Base-by-base conservation (phyloP, 1,284 basidiomycete species). In the Cutaneotrichosporon sp. region DNA sequence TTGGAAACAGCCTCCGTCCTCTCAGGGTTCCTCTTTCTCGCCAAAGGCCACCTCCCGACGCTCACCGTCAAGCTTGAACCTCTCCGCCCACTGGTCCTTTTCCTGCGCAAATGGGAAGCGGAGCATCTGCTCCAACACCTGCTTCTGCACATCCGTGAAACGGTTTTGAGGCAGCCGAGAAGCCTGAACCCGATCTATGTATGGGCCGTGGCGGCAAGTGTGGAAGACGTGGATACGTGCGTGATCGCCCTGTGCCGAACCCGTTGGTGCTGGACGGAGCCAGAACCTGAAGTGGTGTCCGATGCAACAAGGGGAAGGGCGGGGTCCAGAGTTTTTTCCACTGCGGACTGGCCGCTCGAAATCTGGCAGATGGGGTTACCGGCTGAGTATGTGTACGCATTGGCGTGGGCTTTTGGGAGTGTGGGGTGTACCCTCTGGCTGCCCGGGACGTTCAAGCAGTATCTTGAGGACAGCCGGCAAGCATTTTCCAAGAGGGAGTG, bases 31-130 rank as follows among this genome's bases (percentile, higher is more conserved):
- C 38, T 57, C 17, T 41, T 42, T 19, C 51, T 57, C 25, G 27
- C 41, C 2, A 46, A 45, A 17, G 41, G 48, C 27, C 39, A 31
- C 8, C 26, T 27, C 12, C 35, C 53, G 33, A 37, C 14, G 2
- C 37, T 57, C 3, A 41, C 55, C 7, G 47, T 41, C 20, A 47
- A 52, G 27, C 44, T 57, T 3, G 11, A 37, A 19, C n/a, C 22
- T 3, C 34, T 50, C 10, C 35, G 33, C 10, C 33, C 31, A 20
- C 24, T 57, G 7, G 44, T 50, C 8, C 32, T 33, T 9, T 57
- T 52, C 22, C 25, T 57, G 16, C 24, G 25, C 4, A 49, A 42
- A 47, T 57, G 45, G 26, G 51, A 52, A 17, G 52, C 51, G 27
- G 19, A 16, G 16, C 44, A 22, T 3, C 25, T 45, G 5, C 33